Percentiles rank a stretch among this genome's conserved stretches.
phyloP scores from a whole-genome alignment of 495 filamentous ascomycete species.

The Talaromyces wortmannii region DNA sequence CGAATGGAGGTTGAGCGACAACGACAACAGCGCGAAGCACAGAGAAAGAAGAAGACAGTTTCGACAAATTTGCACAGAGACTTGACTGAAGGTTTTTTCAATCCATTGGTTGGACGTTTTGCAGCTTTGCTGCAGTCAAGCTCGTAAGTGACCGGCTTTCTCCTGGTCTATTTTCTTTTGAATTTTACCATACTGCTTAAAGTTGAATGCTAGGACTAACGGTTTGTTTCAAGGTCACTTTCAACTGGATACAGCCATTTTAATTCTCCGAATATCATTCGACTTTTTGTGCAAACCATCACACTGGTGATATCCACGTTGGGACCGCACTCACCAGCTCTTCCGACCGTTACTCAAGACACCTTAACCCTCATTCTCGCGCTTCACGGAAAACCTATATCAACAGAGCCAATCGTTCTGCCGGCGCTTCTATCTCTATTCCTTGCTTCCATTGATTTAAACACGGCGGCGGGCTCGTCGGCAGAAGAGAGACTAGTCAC shows the following conservation, averaged over 20 bases:
- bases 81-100: constrained; percentile 76
- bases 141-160: constrained; percentile 19
- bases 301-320: constrained; percentile 42
- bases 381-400: constrained; percentile 31
- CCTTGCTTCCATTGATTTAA: constrained; percentile 78
- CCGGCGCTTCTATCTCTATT: constrained; percentile 73
- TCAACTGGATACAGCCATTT: constrained; percentile 28
- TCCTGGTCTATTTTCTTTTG: background rate
- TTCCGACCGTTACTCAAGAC: constrained; percentile 38
- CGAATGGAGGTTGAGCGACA: constrained; percentile 63
- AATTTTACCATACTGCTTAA: background rate
- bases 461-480: constrained; percentile 46
- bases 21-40: constrained; percentile 39
- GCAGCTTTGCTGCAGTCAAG: constrained; percentile 38
- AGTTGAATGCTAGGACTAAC: background rate
- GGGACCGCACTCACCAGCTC: constrained; percentile 36
- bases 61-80: constrained; percentile 71
- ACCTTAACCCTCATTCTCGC: constrained; percentile 38
- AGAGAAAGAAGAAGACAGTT: constrained; percentile 48
- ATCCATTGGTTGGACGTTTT: constrained; percentile 52
- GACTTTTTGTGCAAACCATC: constrained; percentile 45
- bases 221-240: constrained; percentile 18
- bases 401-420: constrained; percentile 55
- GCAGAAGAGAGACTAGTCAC: constrained; percentile 63
- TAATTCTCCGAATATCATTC: constrained; percentile 37